Conservation (phyloP, 1,139 yeast species). For the Scheffersomyces segobiensis region DNA sequence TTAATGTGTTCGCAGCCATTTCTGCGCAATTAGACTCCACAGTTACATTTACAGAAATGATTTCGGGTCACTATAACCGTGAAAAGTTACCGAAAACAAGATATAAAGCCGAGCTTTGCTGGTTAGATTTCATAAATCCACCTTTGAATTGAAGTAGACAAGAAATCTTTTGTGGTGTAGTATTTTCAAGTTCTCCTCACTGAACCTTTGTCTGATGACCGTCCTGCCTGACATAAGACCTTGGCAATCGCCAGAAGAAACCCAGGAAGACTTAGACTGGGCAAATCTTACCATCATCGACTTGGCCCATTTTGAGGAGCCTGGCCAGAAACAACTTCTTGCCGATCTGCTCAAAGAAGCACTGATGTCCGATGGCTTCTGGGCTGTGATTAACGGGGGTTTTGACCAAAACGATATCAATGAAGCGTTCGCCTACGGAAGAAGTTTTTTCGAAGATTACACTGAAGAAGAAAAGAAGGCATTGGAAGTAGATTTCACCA, state of each 20-base stretch:
- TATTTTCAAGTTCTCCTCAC: not conserved
- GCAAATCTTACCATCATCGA: conserved; percentile 32
- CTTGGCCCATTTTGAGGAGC: conserved; percentile 25
- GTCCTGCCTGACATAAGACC: conserved; percentile 6
- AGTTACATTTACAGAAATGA: not conserved
- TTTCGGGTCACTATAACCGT: not conserved
- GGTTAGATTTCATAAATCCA: too few species aligned
- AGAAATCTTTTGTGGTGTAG: not conserved
- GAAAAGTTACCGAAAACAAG: not conserved
- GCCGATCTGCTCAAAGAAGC: conserved; percentile 28
- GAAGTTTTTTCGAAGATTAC: conserved; percentile 28
- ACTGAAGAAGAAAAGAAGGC: conserved; percentile 25
- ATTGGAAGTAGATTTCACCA: conserved; percentile 25
- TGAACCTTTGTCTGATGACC: not conserved
- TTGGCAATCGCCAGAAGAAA: conserved; percentile 28
- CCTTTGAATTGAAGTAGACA: not conserved
- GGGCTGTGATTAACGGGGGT: conserved; percentile 30
- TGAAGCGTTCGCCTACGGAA: conserved; percentile 28
- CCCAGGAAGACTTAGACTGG: conserved; percentile 29
- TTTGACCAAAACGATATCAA: conserved; percentile 25
- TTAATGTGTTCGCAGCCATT: not conserved
- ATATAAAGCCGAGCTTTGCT: not conserved
- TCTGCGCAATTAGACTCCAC: not conserved
- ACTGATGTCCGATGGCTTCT: conserved; percentile 31
- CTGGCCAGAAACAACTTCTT: conserved; percentile 25